A percentile compares a stretch with the other conserved stretches of the same genome.
phyloP scores from a whole-genome alignment of 2,329 filamentous ascomycete genomes.

The Pseudogymnoascus sp. region DNA sequence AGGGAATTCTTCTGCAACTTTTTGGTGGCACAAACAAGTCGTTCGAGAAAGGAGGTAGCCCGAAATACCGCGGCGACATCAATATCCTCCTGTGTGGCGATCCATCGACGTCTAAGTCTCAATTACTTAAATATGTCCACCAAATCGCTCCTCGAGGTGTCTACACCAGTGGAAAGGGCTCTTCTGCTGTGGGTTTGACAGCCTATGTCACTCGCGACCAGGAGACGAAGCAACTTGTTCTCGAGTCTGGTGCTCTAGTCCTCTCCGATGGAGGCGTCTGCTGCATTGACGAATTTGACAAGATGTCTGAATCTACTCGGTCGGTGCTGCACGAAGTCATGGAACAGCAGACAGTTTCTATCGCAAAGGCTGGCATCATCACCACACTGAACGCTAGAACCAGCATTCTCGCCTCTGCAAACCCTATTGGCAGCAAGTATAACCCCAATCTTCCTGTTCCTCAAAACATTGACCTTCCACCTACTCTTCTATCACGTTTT shows the following conservation, averaged over 20 bases:
- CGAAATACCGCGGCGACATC: conserved; percentile 94
- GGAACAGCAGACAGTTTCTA: conserved; percentile 74
- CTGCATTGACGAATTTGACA: conserved; percentile 75
- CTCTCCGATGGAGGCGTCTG: conserved; percentile 69
- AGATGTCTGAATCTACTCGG: conserved; percentile 69
- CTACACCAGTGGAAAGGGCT: conserved; percentile 70
- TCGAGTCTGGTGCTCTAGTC: conserved; percentile 68
- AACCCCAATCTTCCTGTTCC: conserved; percentile 93
- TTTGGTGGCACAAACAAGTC: conserved; percentile 98
- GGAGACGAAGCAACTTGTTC: conserved; percentile 64
- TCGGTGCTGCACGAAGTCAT: conserved; percentile 74
- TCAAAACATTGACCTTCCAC: conserved; percentile 95
- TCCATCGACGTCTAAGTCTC: conserved; percentile 92
- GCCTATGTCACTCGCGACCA: conserved; percentile 72
- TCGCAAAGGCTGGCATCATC: conserved; percentile 72
- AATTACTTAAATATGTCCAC: conserved; percentile 89
- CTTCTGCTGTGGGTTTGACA: conserved; percentile 68
- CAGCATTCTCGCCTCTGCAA: conserved; percentile 91
- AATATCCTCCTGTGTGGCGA: conserved; percentile 96
- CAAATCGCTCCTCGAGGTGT: conserved; percentile 89
- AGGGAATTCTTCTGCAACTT: conserved; percentile 90
- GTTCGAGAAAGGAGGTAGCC: conserved; percentile 92
- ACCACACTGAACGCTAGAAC: conserved; percentile 91
- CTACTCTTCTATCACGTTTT: conserved; percentile 90
- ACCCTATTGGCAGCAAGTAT: conserved; percentile 96